Evolutionary conservation across 176 grass and related monocot species (phyloP).

Genomic region (Carex scoparia): DNA sequence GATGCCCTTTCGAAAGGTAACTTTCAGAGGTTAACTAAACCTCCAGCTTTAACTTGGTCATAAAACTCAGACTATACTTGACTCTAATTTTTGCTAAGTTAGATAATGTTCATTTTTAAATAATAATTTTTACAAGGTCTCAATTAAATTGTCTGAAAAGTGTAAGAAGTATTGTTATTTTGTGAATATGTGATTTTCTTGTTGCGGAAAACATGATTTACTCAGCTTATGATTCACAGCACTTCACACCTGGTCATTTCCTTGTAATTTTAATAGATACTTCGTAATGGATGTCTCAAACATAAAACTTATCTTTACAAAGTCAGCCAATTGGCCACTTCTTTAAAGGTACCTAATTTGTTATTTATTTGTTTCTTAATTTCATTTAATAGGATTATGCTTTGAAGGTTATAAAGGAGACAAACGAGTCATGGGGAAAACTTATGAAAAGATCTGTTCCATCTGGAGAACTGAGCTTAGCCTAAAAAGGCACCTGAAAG

Average conservation of each 20-base stretch:
- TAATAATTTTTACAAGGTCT: neutral
- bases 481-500: slow-evolving; percentile 29
- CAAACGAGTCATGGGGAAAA: slow-evolving; percentile 91
- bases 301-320: neutral
- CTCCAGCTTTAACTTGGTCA: neutral
- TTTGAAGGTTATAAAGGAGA: slow-evolving; percentile 89
- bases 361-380: slow-evolving; percentile 29
- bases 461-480: slow-evolving; percentile 83
- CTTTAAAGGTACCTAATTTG: neutral
- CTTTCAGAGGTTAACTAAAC: neutral
- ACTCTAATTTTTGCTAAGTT: neutral
- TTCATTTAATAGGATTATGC: slow-evolving; percentile 64
- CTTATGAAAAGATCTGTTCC: slow-evolving; percentile 87
- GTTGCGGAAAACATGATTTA: neutral
- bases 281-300: neutral
- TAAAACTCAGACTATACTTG: neutral
- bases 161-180: neutral
- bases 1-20: neutral
- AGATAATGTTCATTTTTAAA: neutral
- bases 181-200: neutral
- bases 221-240: neutral
- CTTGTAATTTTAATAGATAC: neutral
- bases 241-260: neutral
- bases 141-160: neutral
- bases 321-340: neutral